Evolutionary conservation across 257 asterid genomes (phyloP).

Genomic region (Primulina eburnea): DNA sequence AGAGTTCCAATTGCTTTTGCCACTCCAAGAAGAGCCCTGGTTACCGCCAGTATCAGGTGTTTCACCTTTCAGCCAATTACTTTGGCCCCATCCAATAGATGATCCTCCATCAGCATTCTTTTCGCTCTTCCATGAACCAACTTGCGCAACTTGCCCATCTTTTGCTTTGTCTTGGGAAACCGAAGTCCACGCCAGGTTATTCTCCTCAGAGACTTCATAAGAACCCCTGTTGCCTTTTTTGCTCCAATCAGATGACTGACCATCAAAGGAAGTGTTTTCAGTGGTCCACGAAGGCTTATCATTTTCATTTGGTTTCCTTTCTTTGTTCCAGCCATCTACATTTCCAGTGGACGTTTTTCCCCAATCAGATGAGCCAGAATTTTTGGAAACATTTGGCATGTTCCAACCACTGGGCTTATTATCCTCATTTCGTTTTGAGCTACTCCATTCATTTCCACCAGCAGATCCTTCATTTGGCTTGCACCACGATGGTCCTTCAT

Average conservation of each 20-base stretch:
- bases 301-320: slow-evolving; percentile 24
- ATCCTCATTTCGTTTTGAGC: neutral
- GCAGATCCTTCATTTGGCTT: slow-evolving; percentile 22
- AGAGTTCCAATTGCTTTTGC: slow-evolving; percentile 61
- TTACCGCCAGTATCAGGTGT: neutral
- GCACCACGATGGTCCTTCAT: slow-evolving; percentile 26
- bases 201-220: slow-evolving; percentile 34
- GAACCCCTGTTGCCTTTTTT: slow-evolving; percentile 32
- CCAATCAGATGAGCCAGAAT: slow-evolving; percentile 45
- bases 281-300: slow-evolving; percentile 37
- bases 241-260: slow-evolving; percentile 45
- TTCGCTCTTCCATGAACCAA: slow-evolving; percentile 34
- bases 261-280: slow-evolving; percentile 25
- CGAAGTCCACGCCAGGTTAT: slow-evolving; percentile 28
- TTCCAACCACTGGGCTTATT: slow-evolving; percentile 33
- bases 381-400: slow-evolving; percentile 26
- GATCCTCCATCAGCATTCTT: slow-evolving; percentile 44
- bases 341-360: slow-evolving; percentile 29
- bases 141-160: slow-evolving; percentile 10
- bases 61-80: slow-evolving; percentile 53
- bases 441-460: slow-evolving; percentile 10
- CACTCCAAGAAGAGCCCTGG: slow-evolving; percentile 40
- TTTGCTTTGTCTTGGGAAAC: slow-evolving; percentile 21
- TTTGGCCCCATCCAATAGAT: slow-evolving; percentile 70
- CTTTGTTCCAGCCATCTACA: slow-evolving; percentile 40